phyloP scores from a whole-genome alignment of 192 early-diverging fungal genomes.

The Gorgonomyces haynaldii region DNA sequence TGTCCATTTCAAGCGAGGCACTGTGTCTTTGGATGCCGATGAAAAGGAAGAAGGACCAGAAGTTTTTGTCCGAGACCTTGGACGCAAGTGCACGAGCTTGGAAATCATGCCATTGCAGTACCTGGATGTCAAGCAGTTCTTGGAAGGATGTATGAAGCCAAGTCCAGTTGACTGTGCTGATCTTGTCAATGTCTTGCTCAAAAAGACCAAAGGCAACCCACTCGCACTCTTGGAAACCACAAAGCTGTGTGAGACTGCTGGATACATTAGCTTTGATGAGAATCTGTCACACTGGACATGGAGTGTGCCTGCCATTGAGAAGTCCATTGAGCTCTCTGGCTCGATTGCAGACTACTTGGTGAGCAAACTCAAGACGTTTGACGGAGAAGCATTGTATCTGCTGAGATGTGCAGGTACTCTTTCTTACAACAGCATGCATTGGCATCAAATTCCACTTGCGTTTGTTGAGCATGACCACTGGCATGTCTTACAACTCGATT shows the following conservation, averaged over 20 bases:
- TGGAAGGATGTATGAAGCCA: conserved; percentile 24
- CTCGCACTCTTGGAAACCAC: conserved; percentile 28
- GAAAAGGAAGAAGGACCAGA: not conserved
- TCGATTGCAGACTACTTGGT: conserved; percentile 29
- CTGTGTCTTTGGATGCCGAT: not conserved
- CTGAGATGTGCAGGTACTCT: conserved; percentile 29
- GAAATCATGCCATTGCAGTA: conserved; percentile 20
- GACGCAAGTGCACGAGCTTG: not conserved
- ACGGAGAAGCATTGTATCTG: conserved; percentile 14
- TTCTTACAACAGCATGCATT: conserved; percentile 16
- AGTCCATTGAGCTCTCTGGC: conserved; percentile 21
- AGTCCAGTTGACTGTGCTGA: conserved; percentile 12
- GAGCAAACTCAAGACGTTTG: conserved; percentile 17
- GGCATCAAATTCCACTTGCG: conserved; percentile 21
- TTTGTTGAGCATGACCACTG: too few species aligned
- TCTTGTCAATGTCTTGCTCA: conserved; percentile 24
- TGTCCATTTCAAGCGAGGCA: not conserved
- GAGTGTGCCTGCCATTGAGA: conserved; percentile 29
- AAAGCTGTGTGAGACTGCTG: conserved; percentile 17
- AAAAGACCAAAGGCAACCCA: conserved; percentile 36
- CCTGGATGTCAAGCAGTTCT: conserved; percentile 18
- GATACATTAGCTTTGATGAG: conserved; percentile 27
- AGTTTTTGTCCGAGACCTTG: not conserved
- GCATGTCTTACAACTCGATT: too few species aligned
- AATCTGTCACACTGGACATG: conserved; percentile 30